Conservation (phyloP, 2,329 filamentous ascomycete genomes). For the Colletotrichum sp. region DNA sequence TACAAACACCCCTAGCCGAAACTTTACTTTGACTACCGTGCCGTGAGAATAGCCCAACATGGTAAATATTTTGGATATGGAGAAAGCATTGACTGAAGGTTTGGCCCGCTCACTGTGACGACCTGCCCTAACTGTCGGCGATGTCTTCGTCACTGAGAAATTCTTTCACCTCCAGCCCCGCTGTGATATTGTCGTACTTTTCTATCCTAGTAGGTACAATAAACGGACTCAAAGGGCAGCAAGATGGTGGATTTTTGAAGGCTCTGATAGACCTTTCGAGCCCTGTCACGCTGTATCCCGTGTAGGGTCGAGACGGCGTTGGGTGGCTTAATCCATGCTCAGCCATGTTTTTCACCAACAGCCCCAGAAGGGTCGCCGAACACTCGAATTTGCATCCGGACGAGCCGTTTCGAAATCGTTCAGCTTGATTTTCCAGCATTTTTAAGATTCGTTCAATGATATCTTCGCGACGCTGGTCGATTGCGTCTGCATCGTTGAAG, state of each 20-base stretch:
- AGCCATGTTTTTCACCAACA: background rate
- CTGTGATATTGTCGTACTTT: background rate
- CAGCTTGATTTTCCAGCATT: background rate
- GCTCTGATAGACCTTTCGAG: background rate
- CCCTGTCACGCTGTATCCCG: background rate
- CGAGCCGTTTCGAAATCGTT: background rate
- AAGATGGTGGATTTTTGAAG: background rate
- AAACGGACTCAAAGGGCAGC: background rate
- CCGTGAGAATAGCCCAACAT: background rate
- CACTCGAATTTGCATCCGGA: background rate
- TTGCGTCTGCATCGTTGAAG: background rate
- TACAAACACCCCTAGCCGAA: background rate
- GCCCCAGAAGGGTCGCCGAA: background rate
- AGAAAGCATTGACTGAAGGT: too few relatives aligned
- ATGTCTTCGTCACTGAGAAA: background rate
- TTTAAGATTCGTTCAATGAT: background rate
- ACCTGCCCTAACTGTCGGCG: background rate
- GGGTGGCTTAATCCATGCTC: background rate
- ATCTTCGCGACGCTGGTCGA: background rate
- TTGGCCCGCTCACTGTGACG: background rate
- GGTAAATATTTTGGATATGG: too few relatives aligned
- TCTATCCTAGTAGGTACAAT: background rate
- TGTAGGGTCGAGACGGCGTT: background rate
- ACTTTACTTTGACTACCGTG: background rate
- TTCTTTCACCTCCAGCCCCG: background rate